phyloP scores from a whole-genome alignment of 2,329 filamentous ascomycete species.

The Clonostachys solani region DNA sequence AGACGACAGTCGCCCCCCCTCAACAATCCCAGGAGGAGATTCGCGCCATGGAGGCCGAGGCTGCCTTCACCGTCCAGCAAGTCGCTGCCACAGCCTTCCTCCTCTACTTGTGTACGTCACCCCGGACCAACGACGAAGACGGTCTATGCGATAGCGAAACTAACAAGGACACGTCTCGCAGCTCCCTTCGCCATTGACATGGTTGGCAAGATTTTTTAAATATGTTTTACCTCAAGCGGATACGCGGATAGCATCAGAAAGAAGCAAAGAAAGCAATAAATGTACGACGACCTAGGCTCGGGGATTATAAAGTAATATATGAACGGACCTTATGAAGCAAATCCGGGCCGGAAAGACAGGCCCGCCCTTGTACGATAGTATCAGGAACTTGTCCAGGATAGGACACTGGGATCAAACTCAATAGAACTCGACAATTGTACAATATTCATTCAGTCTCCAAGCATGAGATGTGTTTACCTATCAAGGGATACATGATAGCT shows the following conservation, averaged over 20 bases:
- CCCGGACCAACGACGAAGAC: neutral
- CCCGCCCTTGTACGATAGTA: constrained; percentile 1
- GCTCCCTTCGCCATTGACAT: constrained; percentile 57
- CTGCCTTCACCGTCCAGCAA: constrained; percentile 62
- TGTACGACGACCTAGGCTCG: too few species aligned
- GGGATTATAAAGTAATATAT: too few species aligned
- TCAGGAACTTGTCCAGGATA: neutral
- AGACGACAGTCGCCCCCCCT: constrained; percentile 57
- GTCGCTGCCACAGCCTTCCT: constrained; percentile 62
- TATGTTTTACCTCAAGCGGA: neutral
- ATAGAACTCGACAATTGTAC: neutral
- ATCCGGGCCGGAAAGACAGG: too few species aligned
- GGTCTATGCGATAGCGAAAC: neutral
- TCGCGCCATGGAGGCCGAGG: constrained; percentile 62
- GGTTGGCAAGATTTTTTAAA: constrained; percentile 37
- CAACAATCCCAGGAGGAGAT: constrained; percentile 68
- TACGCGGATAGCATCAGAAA: too few species aligned
- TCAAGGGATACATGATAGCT: too few species aligned
- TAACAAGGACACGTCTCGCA: constrained; percentile 14
- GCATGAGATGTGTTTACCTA: too few species aligned
- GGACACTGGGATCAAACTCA: neutral
- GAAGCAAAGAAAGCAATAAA: too few species aligned
- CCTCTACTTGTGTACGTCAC: constrained; percentile 69
- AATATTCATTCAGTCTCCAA: neutral
- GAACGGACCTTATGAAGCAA: too few species aligned